Base-by-base conservation (phyloP, 2,329 filamentous ascomycete species). In the Acarospora socialis region DNA sequence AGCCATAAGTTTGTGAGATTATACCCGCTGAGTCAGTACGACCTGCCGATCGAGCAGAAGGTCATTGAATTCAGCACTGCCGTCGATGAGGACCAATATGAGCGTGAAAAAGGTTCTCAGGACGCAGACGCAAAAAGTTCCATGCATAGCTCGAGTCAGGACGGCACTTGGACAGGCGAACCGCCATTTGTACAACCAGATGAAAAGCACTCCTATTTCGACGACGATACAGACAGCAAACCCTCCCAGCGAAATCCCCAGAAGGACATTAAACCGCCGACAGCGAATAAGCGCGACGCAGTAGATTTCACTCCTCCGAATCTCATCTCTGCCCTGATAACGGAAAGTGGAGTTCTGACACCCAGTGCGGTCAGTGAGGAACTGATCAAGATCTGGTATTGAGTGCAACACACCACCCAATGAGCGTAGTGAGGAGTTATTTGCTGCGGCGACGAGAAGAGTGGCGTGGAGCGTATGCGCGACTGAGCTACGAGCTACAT, bases 1-100 rank as follows among this genome's bases (percentile, higher is more conserved):
- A 92, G 81, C 47, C 90, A 98, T 64, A 98, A 98, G 60, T 94
- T 98, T 51, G 83, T 92, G 27, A 70, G 84, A 46, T 68, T 90
- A 34, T 90, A 86, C 47, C 82, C 87, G 1, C 60, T 90, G 14
- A 74, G 77, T 40, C 83, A 93, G 56, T 73, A 77, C 37, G 81
- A 90, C 49, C 61, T 92, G 36, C 81, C 81, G 0, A 74, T 92
- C 43, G 70, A 78, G 49, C 83, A 93, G 55, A 68, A 73, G 20
- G 68, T 92, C 9, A 65, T 90, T 37, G 72, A 81, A 29, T 92
- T 90, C 52, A 66, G 65, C 45, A 72, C 70, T 2, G 63, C 68
- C 4, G 61, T 59, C 22, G 60, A 65, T 8, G 53, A 55, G 15
- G 45, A 48, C 7, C 43, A 45, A 15, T 33, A 44, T 27, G 21